Conservation (phyloP, 176 grass and related monocot genomes). For the Metroxylon sagu region DNA sequence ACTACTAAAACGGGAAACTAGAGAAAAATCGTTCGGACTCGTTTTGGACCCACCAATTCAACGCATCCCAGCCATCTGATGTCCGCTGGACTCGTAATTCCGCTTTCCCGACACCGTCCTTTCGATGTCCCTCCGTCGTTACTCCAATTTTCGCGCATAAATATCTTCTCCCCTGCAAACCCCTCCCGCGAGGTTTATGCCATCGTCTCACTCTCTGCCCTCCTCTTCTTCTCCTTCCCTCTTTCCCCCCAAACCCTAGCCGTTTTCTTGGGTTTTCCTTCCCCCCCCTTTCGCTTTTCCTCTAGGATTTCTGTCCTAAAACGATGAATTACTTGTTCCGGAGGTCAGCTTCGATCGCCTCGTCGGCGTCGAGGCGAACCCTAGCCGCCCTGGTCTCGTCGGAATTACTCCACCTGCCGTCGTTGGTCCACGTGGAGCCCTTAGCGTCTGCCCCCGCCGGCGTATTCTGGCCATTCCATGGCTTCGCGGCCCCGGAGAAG, state of each 20-base stretch:
- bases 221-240: background rate
- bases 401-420: background rate
- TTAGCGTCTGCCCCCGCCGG: background rate
- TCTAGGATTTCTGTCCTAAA: background rate
- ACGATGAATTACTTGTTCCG: constrained; percentile 63
- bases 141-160: too few species aligned
- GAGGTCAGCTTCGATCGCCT: constrained; percentile 28
- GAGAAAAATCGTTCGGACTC: too few species aligned
- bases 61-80: too few species aligned
- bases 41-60: too few species aligned
- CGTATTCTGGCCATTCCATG: background rate
- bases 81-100: too few species aligned
- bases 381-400: constrained; percentile 27
- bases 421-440: background rate
- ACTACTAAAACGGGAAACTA: too few species aligned
- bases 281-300: background rate
- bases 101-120: too few species aligned
- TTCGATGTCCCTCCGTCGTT: too few species aligned
- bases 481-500: background rate
- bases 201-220: background rate
- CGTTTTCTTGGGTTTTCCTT: constrained; percentile 17
- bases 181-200: constrained; percentile 18
- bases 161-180: background rate
- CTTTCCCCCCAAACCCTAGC: constrained; percentile 24
- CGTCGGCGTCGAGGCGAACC: constrained; percentile 32